Conservation (phyloP, 2,329 filamentous ascomycete species). For the Hortaea sp. region DNA sequence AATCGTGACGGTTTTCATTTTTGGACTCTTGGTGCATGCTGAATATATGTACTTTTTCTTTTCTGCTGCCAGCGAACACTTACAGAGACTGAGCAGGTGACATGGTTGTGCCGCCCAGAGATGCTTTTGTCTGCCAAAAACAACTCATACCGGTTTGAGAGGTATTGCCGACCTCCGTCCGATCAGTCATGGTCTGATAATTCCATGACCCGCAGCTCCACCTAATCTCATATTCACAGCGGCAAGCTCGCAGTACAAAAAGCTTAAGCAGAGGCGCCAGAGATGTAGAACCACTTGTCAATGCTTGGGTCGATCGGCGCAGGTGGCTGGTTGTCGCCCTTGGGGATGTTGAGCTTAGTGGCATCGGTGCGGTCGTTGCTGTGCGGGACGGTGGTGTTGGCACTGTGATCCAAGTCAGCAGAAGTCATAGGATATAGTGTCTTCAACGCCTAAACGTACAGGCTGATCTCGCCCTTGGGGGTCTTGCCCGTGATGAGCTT, state of each 20-base stretch:
- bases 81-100: background rate
- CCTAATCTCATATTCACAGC: background rate
- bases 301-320: slow-evolving; percentile 92
- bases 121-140: no score
- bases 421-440: background rate
- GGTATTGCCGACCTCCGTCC: no score
- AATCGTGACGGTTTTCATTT: no score
- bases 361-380: slow-evolving; percentile 63
- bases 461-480: slow-evolving; percentile 63
- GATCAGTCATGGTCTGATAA: no score
- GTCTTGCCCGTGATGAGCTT: slow-evolving; percentile 88
- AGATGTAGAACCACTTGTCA: slow-evolving; percentile 99
- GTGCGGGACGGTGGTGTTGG: slow-evolving; percentile 67
- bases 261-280: slow-evolving; percentile 56
- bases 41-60: background rate
- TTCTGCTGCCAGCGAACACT: no score
- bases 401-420: slow-evolving; percentile 40
- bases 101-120: background rate
- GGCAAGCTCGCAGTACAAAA: background rate
- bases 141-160: no score
- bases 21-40: background rate
- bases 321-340: slow-evolving; percentile 67
- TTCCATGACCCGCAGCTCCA: background rate
- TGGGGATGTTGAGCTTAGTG: slow-evolving; percentile 64
- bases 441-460: slow-evolving; percentile 48